Base-by-base conservation (phyloP, 176 grass and related monocot species). In the Themeda triandra region DNA sequence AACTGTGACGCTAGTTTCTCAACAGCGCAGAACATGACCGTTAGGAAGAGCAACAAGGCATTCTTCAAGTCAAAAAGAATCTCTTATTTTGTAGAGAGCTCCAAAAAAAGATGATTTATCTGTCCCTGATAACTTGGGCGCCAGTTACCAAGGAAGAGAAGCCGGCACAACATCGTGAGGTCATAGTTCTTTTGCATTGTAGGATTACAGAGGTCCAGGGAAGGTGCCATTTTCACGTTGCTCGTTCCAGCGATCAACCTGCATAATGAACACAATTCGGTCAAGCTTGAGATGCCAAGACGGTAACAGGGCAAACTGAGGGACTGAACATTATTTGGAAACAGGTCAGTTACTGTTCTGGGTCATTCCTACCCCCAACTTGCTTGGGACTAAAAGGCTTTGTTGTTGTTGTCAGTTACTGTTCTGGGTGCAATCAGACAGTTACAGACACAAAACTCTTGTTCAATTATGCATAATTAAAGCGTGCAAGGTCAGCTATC, bases 201-300 rank as follows among this genome's bases (percentile, higher is more conserved):
- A 14, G 39, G 14, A 54, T 71, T 92, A 94, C 65, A 91, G 76
- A 80, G 95, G 95, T 32, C 95, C 95, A 65, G 92, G 94, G 86
- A 98, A 98, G 54, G 95, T 92, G 37, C 95, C 95, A 4, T 98
- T 98, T 88, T 85, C 92, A 17, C 92, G 85, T 78, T 98, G 95
- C 85, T 98, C 95, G 8, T 98, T 93, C 95, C 95, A 98, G 68
- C 92, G 93, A 4, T 98, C 95, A 56, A 98, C 84, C 95, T 98
- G 83, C 60, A 77, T 36, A 88, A 30, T 54, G 82, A 70, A 69
- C 32, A 49, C 70, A 79, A 24, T 1, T 66, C 41, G 70, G 71
- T 27, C 19, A 19, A 25, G 21, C 56, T 76, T 23, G 15, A 74
- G 35, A 12, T 67, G 40, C 3, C 21, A 44, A 76, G 2, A 68